phyloP scores from a whole-genome alignment of 768 basidiomycete genomes.

The Mycena galericulata region DNA sequence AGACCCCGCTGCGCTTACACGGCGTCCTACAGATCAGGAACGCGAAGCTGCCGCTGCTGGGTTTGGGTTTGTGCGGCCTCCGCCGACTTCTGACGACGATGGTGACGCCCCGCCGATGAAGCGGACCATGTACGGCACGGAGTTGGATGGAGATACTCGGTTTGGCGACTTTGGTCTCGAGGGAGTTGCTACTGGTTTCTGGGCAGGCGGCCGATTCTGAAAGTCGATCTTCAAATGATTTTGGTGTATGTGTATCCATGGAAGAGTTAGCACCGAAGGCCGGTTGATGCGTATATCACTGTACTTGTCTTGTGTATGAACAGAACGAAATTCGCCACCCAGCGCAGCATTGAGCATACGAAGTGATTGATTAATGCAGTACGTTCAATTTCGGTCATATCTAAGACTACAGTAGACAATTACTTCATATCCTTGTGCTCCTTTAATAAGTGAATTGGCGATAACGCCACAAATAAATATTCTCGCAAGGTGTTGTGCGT shows the following conservation, averaged over 20 bases:
- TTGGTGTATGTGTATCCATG: constrained; percentile 19
- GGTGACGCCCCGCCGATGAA: constrained; percentile 59
- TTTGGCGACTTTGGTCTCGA: constrained; percentile 89
- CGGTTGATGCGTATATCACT: constrained; percentile 20
- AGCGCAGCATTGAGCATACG: background rate
- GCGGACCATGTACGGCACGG: constrained; percentile 88
- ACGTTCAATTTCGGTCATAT: background rate
- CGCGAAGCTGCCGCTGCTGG: constrained; percentile 50
- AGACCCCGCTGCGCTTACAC: constrained; percentile 55
- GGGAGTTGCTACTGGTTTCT: constrained; percentile 80
- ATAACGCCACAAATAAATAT: constrained; percentile 16
- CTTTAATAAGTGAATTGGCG: background rate
- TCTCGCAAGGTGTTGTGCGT: background rate
- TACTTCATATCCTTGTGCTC: background rate
- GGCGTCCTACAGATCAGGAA: constrained; percentile 40
- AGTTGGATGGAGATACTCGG: constrained; percentile 83
- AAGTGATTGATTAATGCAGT: constrained; percentile 1
- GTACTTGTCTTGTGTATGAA: constrained; percentile 23
- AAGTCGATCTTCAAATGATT: constrained; percentile 5
- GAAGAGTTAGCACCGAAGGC: background rate
- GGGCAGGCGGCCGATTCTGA: constrained; percentile 65
- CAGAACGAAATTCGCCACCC: background rate
- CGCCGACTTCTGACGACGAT: constrained; percentile 13
- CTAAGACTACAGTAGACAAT: background rate
- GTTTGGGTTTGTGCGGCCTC: constrained; percentile 43